Evolutionary conservation across 2,329 filamentous ascomycete genomes (phyloP).

Genomic region (Curvularia verruculosa): DNA sequence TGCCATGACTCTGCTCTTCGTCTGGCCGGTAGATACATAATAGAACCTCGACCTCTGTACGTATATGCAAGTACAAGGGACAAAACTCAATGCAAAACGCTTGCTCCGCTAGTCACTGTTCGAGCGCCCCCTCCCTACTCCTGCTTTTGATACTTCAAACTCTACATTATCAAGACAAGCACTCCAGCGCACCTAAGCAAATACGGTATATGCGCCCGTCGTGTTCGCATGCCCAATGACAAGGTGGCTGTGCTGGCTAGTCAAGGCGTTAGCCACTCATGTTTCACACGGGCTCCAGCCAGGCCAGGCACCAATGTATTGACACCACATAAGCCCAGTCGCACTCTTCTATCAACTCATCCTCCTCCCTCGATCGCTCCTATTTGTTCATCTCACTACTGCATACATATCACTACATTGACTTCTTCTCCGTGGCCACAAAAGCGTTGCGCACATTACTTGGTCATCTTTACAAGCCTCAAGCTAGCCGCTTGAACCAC

Average conservation of each 20-base stretch:
- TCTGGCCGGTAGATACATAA: too few relatives aligned
- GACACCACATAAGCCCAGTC: neutral
- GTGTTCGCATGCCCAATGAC: neutral
- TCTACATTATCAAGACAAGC: too few relatives aligned
- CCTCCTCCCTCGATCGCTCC: neutral
- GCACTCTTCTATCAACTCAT: neutral
- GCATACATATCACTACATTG: too few relatives aligned
- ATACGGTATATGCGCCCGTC: neutral
- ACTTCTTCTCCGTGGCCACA: neutral
- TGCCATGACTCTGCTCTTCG: too few relatives aligned
- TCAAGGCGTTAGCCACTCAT: neutral
- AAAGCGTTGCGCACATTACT: neutral
- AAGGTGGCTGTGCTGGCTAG: neutral
- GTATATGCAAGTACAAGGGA: too few relatives aligned
- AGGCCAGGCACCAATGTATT: neutral
- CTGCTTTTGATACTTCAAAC: too few relatives aligned
- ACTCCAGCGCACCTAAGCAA: too few relatives aligned
- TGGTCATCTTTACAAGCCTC: neutral
- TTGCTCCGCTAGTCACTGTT: too few relatives aligned
- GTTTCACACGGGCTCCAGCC: neutral
- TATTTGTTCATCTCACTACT: neutral
- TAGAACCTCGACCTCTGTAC: too few relatives aligned
- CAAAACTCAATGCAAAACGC: too few relatives aligned
- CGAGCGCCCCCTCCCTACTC: too few relatives aligned
- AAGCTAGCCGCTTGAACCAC: neutral